A percentile compares a stretch with the other conserved stretches of the same genome.
These are phyloP conservation scores for Centella asiatica DNA, from an alignment of 129 eudicot species.

Conservation along the genomic window DNA sequence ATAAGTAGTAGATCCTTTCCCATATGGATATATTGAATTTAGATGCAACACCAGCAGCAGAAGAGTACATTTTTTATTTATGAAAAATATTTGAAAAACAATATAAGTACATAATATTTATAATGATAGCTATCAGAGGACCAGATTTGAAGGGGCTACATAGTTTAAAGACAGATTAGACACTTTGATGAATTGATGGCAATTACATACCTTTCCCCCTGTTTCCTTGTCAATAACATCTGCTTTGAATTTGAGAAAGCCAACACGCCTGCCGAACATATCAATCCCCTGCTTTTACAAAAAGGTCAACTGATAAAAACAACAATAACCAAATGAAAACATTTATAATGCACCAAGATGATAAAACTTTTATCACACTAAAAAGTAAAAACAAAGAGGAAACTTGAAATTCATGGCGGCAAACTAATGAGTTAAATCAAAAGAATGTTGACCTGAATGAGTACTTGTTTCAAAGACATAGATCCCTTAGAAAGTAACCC, in stretches of 20 bases:
- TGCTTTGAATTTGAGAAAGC: slow-evolving; percentile 94
- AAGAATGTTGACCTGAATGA: slow-evolving; percentile 58
- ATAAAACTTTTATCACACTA: background rate
- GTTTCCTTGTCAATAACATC: slow-evolving; percentile 76
- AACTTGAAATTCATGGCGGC: background rate
- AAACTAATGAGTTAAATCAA: background rate
- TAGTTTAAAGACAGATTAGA: background rate
- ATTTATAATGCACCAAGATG: background rate
- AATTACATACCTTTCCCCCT: slow-evolving; percentile 67
- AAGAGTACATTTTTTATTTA: background rate
- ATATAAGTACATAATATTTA: no score
- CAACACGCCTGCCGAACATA: slow-evolving; percentile 89
- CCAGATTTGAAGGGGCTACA: no score
- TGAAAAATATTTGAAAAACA: background rate
- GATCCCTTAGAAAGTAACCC: slow-evolving; percentile 69
- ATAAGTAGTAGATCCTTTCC: background rate
- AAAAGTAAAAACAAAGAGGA: background rate
- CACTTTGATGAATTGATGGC: no score
- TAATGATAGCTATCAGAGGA: no score
- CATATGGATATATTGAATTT: background rate
- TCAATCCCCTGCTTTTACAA: slow-evolving; percentile 59
- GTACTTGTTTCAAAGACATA: slow-evolving; percentile 72
- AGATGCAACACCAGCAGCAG: background rate
- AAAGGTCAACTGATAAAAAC: background rate
- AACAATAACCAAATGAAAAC: background rate